These are phyloP conservation scores for Psilocybe azurescens DNA, from an alignment of 768 basidiomycete species.

Conservation along the genomic window DNA sequence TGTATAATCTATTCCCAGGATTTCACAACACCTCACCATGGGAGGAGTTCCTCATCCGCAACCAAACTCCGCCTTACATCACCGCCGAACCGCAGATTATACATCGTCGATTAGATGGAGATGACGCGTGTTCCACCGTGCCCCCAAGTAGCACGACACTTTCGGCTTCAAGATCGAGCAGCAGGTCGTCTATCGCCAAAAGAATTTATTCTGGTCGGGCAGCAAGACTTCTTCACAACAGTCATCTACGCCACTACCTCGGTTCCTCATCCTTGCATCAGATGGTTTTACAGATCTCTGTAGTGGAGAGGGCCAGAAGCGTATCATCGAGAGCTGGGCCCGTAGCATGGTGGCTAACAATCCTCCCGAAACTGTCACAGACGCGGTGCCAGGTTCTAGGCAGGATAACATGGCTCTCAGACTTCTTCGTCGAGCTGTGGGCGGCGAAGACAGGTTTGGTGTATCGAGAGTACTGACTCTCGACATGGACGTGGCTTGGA, in stretches of 20 bases:
- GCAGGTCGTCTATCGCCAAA: conserved; percentile 15
- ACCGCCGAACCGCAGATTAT: conserved; percentile 67
- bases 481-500: conserved; percentile 69
- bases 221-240: conserved; percentile 11
- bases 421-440: conserved; percentile 59
- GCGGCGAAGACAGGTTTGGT: conserved; percentile 55
- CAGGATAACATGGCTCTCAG: conserved; percentile 59
- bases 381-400: conserved; percentile 26
- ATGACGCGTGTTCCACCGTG: conserved; percentile 9
- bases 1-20: conserved; percentile 70
- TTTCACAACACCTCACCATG: conserved; percentile 64
- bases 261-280: conserved; percentile 66
- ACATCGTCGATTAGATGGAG: conserved; percentile 51
- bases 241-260: conserved; percentile 31
- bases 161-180: conserved; percentile 13
- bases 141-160: conserved; percentile 7
- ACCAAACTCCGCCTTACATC: conserved; percentile 70
- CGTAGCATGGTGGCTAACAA: conserved; percentile 41
- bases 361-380: conserved; percentile 26
- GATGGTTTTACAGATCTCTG: conserved; percentile 73
- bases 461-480: conserved; percentile 66
- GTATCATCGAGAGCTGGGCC: conserved; percentile 59
- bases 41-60: conserved; percentile 71
- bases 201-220: conserved; percentile 17
- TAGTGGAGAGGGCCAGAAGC: conserved; percentile 47